phyloP scores from a whole-genome alignment of 108 stramenopile genomes.

The Discostella pseudostelligera region DNA sequence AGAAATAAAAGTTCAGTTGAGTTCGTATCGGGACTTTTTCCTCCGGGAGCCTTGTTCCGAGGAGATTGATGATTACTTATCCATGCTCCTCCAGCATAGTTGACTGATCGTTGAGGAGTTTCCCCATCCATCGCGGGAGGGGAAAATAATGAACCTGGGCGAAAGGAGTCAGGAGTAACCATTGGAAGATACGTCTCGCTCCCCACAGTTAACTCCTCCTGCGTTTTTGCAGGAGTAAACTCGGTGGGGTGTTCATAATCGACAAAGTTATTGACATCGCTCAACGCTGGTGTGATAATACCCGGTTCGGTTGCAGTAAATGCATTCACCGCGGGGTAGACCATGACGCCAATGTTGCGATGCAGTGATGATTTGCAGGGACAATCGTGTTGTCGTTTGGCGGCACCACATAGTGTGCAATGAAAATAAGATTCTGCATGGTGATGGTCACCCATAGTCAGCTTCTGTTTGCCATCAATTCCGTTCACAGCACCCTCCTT shows the following conservation, averaged over 20 bases:
- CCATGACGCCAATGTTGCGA: slow-evolving; percentile 78
- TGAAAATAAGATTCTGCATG: background rate
- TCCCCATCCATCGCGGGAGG: slow-evolving; percentile 10
- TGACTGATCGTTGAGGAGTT: slow-evolving; percentile 46
- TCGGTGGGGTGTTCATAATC: slow-evolving; percentile 20
- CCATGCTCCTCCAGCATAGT: slow-evolving; percentile 46
- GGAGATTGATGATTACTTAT: slow-evolving; percentile 36
- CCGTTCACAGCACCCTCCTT: too few species aligned
- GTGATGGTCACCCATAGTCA: slow-evolving; percentile 3
- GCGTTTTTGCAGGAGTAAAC: slow-evolving; percentile 29
- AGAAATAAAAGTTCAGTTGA: slow-evolving; percentile 60
- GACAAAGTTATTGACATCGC: slow-evolving; percentile 85
- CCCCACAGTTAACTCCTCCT: slow-evolving; percentile 2
- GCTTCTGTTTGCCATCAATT: slow-evolving; percentile 7
- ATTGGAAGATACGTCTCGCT: slow-evolving; percentile 16
- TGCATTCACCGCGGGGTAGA: slow-evolving; percentile 81
- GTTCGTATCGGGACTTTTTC: slow-evolving; percentile 24
- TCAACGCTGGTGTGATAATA: slow-evolving; percentile 62
- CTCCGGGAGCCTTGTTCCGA: slow-evolving; percentile 14
- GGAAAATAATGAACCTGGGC: slow-evolving; percentile 4
- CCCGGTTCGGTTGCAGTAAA: slow-evolving; percentile 80
- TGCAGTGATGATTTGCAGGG: slow-evolving; percentile 58
- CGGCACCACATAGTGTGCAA: slow-evolving; percentile 70
- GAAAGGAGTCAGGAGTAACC: slow-evolving; percentile 41
- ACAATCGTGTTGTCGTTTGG: slow-evolving; percentile 61